Conservation (phyloP, 2,329 filamentous ascomycete species). For the Colletotrichum spinosum region DNA sequence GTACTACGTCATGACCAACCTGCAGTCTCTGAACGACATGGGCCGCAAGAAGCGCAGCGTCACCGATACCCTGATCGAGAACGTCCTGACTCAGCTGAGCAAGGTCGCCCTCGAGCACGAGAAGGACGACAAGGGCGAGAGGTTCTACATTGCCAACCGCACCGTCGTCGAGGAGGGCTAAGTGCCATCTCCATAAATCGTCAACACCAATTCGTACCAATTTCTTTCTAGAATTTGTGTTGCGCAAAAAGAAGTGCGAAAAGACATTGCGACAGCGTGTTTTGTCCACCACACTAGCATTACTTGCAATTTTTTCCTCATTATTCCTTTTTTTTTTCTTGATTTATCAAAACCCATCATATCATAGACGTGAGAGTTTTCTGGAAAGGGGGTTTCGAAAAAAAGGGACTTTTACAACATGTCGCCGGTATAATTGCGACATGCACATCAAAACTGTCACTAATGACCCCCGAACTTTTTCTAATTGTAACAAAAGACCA, state of each 20-base stretch:
- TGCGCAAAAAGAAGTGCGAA: not conserved
- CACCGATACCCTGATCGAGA: conserved; percentile 40
- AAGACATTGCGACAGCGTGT: conserved; percentile 13
- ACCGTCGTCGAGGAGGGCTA: conserved; percentile 38
- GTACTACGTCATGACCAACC: conserved; percentile 71
- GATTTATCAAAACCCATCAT: conserved; percentile 1
- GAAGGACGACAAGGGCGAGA: conserved; percentile 54
- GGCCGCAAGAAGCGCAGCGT: conserved; percentile 69
- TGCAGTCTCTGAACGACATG: conserved; percentile 69
- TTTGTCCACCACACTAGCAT: conserved; percentile 2
- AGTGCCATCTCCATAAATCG: not conserved
- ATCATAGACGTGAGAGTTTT: conserved; percentile 20
- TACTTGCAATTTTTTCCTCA: not conserved
- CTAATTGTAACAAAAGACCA: conserved; percentile 28
- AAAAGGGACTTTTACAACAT: conserved; percentile 9
- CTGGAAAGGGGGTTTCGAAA: conserved; percentile 3
- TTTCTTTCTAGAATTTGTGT: too few species aligned
- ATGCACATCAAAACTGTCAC: conserved; percentile 14
- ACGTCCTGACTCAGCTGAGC: conserved; percentile 67
- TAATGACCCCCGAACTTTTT: conserved; percentile 21
- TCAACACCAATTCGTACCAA: too few species aligned
- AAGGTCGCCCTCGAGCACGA: conserved; percentile 73
- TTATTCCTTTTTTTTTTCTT: not conserved
- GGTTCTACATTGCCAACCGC: conserved; percentile 38
- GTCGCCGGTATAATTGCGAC: conserved; percentile 5